These are phyloP conservation scores for Cystobasidium slooffiae DNA, from an alignment of 1,284 basidiomycete genomes.

Conservation along the genomic window DNA sequence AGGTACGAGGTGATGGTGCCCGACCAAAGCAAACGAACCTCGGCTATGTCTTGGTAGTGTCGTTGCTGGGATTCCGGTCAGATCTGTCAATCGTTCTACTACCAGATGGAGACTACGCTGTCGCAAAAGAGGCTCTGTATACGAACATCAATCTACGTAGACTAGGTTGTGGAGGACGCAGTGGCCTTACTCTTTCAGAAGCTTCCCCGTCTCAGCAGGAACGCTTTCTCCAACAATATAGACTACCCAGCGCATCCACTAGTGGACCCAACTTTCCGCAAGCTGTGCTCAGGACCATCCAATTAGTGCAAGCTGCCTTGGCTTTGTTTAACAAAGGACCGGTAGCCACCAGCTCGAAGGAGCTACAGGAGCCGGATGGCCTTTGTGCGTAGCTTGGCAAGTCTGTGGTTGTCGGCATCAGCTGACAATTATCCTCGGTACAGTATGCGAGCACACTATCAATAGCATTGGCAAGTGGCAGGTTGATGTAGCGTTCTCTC, in stretches of 20 bases:
- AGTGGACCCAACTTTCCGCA: slow-evolving; percentile 2
- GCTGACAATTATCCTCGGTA: neutral
- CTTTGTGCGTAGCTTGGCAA: slow-evolving; percentile 9
- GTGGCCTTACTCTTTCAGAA: slow-evolving; percentile 36
- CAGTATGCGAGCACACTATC: slow-evolving; percentile 43
- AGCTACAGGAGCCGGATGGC: slow-evolving; percentile 17
- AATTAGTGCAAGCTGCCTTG: slow-evolving; percentile 43
- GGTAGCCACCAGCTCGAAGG: neutral
- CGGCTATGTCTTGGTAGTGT: slow-evolving; percentile 41
- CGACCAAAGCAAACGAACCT: slow-evolving; percentile 43
- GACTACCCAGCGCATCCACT: slow-evolving; percentile 29
- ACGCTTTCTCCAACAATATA: slow-evolving; percentile 37
- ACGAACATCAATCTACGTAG: slow-evolving; percentile 46
- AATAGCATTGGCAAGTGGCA: slow-evolving; percentile 37
- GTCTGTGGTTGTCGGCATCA: neutral
- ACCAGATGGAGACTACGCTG: slow-evolving; percentile 31
- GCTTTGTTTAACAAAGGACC: slow-evolving; percentile 41
- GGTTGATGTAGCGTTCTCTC: slow-evolving; percentile 24
- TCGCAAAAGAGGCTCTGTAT: slow-evolving; percentile 28
- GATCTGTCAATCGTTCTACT: slow-evolving; percentile 35
- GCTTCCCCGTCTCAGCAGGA: slow-evolving; percentile 45
- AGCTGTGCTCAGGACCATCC: slow-evolving; percentile 32
- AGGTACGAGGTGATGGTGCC: slow-evolving; percentile 32
- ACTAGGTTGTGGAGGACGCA: slow-evolving; percentile 43
- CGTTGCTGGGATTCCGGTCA: slow-evolving; percentile 33